phyloP scores from a whole-genome alignment of 164 flowering plant genomes.

The Cinnamomum micranthum region DNA sequence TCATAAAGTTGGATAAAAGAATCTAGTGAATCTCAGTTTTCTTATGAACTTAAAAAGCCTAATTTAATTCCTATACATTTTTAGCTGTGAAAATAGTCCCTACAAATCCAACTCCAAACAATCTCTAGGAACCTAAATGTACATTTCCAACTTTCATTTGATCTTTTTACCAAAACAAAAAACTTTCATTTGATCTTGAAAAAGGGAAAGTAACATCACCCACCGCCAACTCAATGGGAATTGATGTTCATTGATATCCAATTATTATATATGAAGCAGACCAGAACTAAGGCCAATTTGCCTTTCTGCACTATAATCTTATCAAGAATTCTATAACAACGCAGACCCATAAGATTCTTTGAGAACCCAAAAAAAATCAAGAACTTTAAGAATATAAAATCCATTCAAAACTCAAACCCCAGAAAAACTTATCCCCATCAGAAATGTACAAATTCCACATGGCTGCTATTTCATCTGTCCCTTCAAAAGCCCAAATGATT shows the following conservation, averaged over 20 bases:
- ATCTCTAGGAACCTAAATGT: not conserved
- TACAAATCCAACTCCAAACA: not conserved
- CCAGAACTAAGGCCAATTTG: not conserved
- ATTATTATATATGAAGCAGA: not conserved
- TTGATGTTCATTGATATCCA: not conserved
- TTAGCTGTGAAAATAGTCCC: not conserved
- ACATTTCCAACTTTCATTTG: not conserved
- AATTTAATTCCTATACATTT: not conserved
- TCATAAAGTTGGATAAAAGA: no score
- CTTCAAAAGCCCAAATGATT: no score
- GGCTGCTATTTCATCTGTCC: not conserved
- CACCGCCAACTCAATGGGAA: not conserved
- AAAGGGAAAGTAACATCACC: no score
- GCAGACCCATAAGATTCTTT: not conserved
- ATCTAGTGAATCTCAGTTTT: not conserved
- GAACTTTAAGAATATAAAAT: no score
- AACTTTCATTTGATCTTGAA: no score
- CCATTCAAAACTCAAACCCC: not conserved
- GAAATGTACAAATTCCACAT: not conserved
- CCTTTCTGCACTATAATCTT: not conserved
- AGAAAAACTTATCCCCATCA: not conserved
- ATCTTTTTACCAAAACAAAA: no score
- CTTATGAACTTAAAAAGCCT: not conserved
- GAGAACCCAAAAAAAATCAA: not conserved
- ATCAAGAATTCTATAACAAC: not conserved